Evolutionary conservation across 2,329 filamentous ascomycete genomes (phyloP).

Genomic region (Bipolaris zeicola): DNA sequence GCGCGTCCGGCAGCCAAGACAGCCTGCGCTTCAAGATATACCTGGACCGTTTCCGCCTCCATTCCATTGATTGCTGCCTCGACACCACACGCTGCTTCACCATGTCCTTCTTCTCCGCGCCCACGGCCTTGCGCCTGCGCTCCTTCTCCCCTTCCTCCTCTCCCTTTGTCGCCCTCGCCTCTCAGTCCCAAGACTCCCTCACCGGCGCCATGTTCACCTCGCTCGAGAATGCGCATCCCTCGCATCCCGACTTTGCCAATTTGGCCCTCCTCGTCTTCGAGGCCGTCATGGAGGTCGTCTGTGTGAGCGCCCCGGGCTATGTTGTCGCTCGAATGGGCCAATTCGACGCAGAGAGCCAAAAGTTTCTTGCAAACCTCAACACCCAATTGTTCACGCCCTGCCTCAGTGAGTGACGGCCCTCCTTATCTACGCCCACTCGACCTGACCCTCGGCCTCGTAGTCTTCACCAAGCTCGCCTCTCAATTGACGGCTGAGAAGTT

Average conservation of each 20-base stretch:
- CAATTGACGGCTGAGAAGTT: slow-evolving; percentile 93
- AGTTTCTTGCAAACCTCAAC: slow-evolving; percentile 95
- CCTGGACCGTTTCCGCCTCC: slow-evolving; percentile 18
- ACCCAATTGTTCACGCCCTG: slow-evolving; percentile 96
- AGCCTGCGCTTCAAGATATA: slow-evolving; percentile 27
- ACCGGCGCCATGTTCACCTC: slow-evolving; percentile 34
- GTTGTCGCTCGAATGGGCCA: slow-evolving; percentile 87
- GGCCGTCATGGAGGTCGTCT: slow-evolving; percentile 92
- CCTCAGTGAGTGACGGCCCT: slow-evolving; percentile 66
- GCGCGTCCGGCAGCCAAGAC: slow-evolving; percentile 16
- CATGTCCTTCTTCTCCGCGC: slow-evolving; percentile 41
- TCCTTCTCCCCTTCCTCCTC: slow-evolving; percentile 25
- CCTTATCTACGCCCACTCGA: not conserved
- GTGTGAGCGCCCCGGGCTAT: slow-evolving; percentile 92
- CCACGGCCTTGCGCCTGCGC: slow-evolving; percentile 47
- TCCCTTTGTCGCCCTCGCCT: slow-evolving; percentile 43
- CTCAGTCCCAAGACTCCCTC: slow-evolving; percentile 40
- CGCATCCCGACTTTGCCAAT: slow-evolving; percentile 69
- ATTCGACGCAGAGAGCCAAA: slow-evolving; percentile 95
- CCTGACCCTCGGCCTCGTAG: slow-evolving; percentile 52
- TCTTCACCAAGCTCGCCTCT: slow-evolving; percentile 95
- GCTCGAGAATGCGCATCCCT: slow-evolving; percentile 47
- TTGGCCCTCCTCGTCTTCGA: slow-evolving; percentile 87
- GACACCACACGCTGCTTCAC: slow-evolving; percentile 11
- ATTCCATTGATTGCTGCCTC: slow-evolving; percentile 3